These are phyloP conservation scores for Zychaea mexicana DNA, from an alignment of 371 early-diverging fungal genomes.

Conservation along the genomic window DNA sequence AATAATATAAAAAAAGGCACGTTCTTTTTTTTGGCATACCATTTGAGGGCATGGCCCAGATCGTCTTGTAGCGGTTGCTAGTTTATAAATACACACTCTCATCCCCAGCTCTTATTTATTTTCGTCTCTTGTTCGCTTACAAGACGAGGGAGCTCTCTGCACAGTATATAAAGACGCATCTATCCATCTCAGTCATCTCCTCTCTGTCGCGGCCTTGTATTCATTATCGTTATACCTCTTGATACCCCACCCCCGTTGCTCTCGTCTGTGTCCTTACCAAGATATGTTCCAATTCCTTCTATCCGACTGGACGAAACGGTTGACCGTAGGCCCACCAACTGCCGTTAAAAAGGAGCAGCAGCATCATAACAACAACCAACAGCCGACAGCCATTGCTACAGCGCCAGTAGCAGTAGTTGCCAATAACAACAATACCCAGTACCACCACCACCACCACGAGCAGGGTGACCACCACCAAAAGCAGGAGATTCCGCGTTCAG, in stretches of 20 bases:
- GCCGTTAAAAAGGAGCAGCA: constrained; percentile 3
- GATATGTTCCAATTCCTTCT: constrained; percentile 10
- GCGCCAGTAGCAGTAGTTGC: too few relatives aligned
- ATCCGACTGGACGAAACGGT: constrained; percentile 18
- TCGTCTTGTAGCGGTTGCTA: not conserved
- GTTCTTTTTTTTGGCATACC: not conserved
- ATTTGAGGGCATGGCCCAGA: not conserved
- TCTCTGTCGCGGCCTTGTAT: too few relatives aligned
- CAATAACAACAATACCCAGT: too few relatives aligned
- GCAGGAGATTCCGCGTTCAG: constrained; percentile 11
- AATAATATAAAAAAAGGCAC: not conserved
- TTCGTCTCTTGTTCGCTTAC: constrained; percentile 1
- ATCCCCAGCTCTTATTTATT: not conserved
- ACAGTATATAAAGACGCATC: too few relatives aligned
- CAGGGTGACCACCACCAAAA: not conserved
- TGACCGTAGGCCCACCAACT: not conserved
- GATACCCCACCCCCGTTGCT: too few relatives aligned
- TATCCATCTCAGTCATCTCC: too few relatives aligned
- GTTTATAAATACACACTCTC: not conserved
- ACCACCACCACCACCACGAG: not conserved
- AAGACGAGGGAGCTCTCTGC: too few relatives aligned
- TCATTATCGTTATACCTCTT: too few relatives aligned
- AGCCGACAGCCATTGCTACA: not conserved
- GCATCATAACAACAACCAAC: not conserved
- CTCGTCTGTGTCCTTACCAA: too few relatives aligned